Base-by-base conservation (phyloP, 1,139 yeast genomes). In the Lodderomyces elongisporus region DNA sequence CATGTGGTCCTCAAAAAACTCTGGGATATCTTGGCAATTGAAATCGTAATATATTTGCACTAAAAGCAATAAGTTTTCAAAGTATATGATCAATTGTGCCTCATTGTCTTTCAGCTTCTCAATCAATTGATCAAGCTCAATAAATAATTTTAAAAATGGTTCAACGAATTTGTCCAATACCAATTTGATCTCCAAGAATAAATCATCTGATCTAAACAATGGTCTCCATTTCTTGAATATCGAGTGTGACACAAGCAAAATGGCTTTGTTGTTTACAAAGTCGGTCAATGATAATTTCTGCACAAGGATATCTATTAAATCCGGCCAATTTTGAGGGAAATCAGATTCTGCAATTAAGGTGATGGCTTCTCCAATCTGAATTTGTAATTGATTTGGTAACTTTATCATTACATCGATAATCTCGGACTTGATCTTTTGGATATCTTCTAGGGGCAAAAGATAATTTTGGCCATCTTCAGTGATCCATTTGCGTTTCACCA, bases 181-280 rank as follows among this genome's bases (percentile, higher is more conserved):
- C 56, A 85, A 66, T 51, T 84, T 79, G 51, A 93, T 93, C 54
- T 93, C 99, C 38, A 75, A 58, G 53, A 87, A 89, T 38, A 93
- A 71, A 35, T 80, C 96, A 56, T 93, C 96, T 2, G 95, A 83
- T 48, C 96, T 73, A 54, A 87, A 87, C 36, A 91, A 67, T 1
- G 97, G 95, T 52, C 98, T 74, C 99, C 99, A 93, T 60, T 95
- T 79, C 54, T 84, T 87, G 62, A 91, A 93, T 42, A 93, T 89
- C 0, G 96, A 85, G 56, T 93, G 98, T 6, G 96, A 94, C 14
- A 93, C 97, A 13, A 80, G 73, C 41, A 93, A 64, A 5, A 93
- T 91, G 34, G 96, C 95, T 47, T 81, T 84, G 54, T 88, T 88
- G 36, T 78, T 74, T 13, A 72, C 69, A 66, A 85, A 79, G 52